phyloP scores from a whole-genome alignment of 2,329 filamentous ascomycete genomes.

The Talaromyces sp. region DNA sequence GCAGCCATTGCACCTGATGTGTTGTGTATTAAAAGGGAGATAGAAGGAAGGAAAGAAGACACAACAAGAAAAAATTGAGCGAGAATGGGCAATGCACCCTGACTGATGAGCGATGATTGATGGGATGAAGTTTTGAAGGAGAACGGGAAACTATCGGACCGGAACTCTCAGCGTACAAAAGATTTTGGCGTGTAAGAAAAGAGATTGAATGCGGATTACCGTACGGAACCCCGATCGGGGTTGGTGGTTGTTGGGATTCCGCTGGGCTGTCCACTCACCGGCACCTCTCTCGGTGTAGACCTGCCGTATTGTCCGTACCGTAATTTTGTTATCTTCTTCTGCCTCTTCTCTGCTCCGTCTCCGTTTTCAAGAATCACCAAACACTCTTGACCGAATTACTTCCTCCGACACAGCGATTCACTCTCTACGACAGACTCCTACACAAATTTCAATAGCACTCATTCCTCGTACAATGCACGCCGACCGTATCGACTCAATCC shows the following conservation, averaged over 20 bases:
- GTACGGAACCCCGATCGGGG: constrained; percentile 8
- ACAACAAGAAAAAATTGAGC: constrained; percentile 55
- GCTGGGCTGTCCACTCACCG: constrained; percentile 29
- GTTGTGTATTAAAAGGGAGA: constrained; percentile 28
- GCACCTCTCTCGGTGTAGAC: constrained; percentile 31
- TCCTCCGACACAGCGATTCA: neutral
- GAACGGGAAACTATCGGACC: constrained; percentile 20
- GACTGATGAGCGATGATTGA: neutral
- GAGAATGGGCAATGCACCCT: constrained; percentile 18
- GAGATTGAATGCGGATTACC: constrained; percentile 2
- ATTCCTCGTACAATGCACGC: neutral
- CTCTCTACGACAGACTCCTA: neutral
- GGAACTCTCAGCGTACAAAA: constrained; percentile 17
- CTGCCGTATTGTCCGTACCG: constrained; percentile 17
- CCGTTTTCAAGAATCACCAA: neutral
- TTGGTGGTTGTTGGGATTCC: constrained; percentile 24
- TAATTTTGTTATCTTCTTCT: constrained; percentile 8
- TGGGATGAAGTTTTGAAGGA: constrained; percentile 13
- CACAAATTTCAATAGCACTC: too few relatives aligned
- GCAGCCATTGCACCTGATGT: constrained; percentile 49
- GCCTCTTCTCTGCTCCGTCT: neutral
- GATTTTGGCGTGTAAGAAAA: constrained; percentile 14
- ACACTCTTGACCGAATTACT: neutral
- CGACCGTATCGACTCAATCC: neutral
- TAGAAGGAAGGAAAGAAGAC: constrained; percentile 49